Evolutionary conservation across 169 alveolate genomes (phyloP).

Genomic region (Pseudocohnilembus persalinus): DNA sequence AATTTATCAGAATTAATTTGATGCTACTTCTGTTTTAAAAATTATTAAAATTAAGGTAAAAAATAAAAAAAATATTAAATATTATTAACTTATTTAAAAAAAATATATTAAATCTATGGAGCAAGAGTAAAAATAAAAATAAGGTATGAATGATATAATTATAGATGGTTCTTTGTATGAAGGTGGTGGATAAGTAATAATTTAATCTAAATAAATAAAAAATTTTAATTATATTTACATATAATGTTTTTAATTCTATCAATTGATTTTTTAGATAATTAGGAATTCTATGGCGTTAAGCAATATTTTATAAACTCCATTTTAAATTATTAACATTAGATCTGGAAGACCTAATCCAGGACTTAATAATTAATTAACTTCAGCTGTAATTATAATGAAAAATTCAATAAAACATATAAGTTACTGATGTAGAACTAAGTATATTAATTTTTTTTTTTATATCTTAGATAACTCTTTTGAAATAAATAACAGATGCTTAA

Average conservation of each 20-base stretch:
- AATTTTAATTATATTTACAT: too few species aligned
- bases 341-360: conserved; percentile 1
- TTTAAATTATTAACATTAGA: not conserved
- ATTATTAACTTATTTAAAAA: too few species aligned
- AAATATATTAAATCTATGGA: too few species aligned
- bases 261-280: not conserved
- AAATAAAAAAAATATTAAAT: too few species aligned
- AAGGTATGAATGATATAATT: too few species aligned
- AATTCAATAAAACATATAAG: too few species aligned
- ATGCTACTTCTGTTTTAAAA: too few species aligned
- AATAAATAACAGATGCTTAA: conserved; percentile 13
- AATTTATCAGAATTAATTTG: too few species aligned
- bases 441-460: not conserved
- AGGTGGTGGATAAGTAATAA: not conserved
- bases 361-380: conserved; percentile 2
- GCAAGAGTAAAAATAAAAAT: too few species aligned
- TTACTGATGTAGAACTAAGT: not conserved
- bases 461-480: conserved; percentile 4
- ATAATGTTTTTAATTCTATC: not conserved
- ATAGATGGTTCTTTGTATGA: not conserved
- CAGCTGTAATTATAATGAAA: conserved; percentile 1
- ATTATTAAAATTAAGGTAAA: too few species aligned
- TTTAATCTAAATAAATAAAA: too few species aligned
- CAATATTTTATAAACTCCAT: not conserved
- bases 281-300: not conserved